phyloP scores from a whole-genome alignment of 2,329 filamentous ascomycete species.

The Cladosporium cucumerinum region DNA sequence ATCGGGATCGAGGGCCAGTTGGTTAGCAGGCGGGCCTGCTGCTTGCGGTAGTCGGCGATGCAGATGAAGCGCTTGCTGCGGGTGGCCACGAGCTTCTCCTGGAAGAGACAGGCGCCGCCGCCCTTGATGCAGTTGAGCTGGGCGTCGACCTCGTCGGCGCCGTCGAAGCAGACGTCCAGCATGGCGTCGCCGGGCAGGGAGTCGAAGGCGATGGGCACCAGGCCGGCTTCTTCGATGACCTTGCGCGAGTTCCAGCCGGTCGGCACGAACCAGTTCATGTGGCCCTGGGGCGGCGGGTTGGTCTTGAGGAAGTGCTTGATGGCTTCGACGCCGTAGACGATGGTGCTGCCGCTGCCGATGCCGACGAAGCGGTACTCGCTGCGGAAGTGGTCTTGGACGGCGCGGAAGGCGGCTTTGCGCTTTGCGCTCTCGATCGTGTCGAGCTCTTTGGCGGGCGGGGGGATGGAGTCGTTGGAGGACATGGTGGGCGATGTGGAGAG shows the following conservation, averaged over 20 bases:
- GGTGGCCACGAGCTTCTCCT: slow-evolving; percentile 87
- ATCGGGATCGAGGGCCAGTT: slow-evolving; percentile 86
- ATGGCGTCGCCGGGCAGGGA: slow-evolving; percentile 61
- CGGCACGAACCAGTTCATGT: slow-evolving; percentile 77
- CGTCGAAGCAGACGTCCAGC: slow-evolving; percentile 91
- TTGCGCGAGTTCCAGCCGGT: slow-evolving; percentile 89
- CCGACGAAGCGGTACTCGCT: slow-evolving; percentile 63
- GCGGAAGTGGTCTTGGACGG: slow-evolving; percentile 69
- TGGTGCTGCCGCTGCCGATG: slow-evolving; percentile 78
- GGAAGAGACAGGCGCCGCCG: slow-evolving; percentile 93
- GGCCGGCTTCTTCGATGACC: slow-evolving; percentile 74
- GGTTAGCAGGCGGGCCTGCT: slow-evolving; percentile 68
- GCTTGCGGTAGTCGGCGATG: slow-evolving; percentile 77
- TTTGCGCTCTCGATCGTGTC: slow-evolving; percentile 65
- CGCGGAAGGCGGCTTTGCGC: slow-evolving; percentile 68
- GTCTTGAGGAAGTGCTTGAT: slow-evolving; percentile 59
- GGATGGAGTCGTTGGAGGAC: slow-evolving; percentile 10
- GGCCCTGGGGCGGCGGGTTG: slow-evolving; percentile 44
- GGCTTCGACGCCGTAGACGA: slow-evolving; percentile 80
- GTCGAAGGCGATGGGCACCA: slow-evolving; percentile 75
- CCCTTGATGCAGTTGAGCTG: slow-evolving; percentile 97
- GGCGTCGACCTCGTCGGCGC: slow-evolving; percentile 93
- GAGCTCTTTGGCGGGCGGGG: slow-evolving; percentile 9
- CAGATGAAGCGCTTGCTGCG: slow-evolving; percentile 32
- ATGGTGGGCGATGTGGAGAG: neutral